phyloP scores from a whole-genome alignment of 768 basidiomycete genomes.

The Chalciporus pseudorubinellus region DNA sequence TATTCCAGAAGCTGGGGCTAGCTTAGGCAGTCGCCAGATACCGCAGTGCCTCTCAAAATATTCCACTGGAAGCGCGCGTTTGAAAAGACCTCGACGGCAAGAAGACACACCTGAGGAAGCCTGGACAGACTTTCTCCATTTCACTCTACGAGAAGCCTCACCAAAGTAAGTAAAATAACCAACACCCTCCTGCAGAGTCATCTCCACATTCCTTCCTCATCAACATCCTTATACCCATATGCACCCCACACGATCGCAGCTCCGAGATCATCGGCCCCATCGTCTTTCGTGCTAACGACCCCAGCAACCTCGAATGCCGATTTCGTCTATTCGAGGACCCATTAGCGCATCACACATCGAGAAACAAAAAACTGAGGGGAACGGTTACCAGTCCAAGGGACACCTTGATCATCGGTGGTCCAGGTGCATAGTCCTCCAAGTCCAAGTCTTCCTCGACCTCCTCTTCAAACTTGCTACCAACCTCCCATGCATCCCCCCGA shows the following conservation, averaged over 20 bases:
- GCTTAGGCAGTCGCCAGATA: too few relatives aligned
- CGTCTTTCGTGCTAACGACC: constrained; percentile 42
- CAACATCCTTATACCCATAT: constrained; percentile 41
- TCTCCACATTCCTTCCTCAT: constrained; percentile 19
- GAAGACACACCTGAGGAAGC: too few relatives aligned
- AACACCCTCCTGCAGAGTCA: neutral
- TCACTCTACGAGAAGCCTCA: neutral
- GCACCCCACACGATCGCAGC: constrained; percentile 47
- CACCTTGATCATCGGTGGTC: constrained; percentile 56
- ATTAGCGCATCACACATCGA: neutral
- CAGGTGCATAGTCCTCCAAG: constrained; percentile 47
- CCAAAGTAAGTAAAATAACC: neutral
- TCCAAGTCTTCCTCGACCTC: neutral
- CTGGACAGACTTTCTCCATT: too few relatives aligned
- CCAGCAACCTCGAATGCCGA: constrained; percentile 47
- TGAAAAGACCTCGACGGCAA: too few relatives aligned
- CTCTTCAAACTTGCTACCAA: neutral
- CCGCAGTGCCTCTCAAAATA: too few relatives aligned
- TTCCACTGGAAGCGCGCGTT: too few relatives aligned
- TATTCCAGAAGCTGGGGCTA: too few relatives aligned
- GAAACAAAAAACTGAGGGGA: neutral
- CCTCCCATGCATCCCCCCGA: neutral
- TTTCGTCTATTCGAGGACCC: constrained; percentile 31
- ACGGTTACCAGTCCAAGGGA: constrained; percentile 54
- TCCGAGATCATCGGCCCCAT: constrained; percentile 47